Base-by-base conservation (phyloP, 2,329 filamentous ascomycete genomes). In the Penicillium nordicum region DNA sequence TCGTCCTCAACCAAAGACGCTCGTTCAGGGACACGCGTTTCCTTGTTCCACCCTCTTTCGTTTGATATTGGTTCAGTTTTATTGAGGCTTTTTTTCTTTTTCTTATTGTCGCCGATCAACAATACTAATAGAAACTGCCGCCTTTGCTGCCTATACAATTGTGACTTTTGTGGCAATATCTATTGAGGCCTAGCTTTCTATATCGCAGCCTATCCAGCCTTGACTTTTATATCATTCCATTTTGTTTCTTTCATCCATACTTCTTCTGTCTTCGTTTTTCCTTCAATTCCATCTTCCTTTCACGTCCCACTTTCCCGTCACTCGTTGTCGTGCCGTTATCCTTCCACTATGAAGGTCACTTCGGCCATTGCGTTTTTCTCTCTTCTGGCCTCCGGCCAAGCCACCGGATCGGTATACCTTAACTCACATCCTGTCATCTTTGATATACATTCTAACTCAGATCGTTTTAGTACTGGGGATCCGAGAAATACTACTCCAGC, bases 401-500 rank as follows among this genome's bases (percentile, higher is more conserved):
- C 68, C 41, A 58, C 72, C 70, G 60, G 69, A 73, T 61, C 77
- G 79, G 70, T 78, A 78, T 65, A 79, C 76, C 62, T 69, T 16
- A 18, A 38, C 14, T 8, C 21, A 11, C 8, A 1, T 23, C 25
- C 27, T 18, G 5, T 30, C 21, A n/a, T 34, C 18, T 21, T 47
- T 18, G 16, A 32, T 23, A 29, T 32, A 29, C 25, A 54, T 43
- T 50, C 60, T 54, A 36, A 50, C 27, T n/a, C 1, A 9, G 7
- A 14, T 55, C 6, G 3, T n/a, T 49, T 6, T 61, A 74, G 68
- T 71, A 72, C 66, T 87, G 83, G 80, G 74, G 76, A 57, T 74
- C 79, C 61, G 78, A 79, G 53, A 67, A 74, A 46, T 73, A 79
- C 58, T 95, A 86, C 80, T 79, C 79, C 47, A 88, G 81, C 73